Conservation (phyloP, 2,329 filamentous ascomycete species). For the Sordariomycetes sp. region DNA sequence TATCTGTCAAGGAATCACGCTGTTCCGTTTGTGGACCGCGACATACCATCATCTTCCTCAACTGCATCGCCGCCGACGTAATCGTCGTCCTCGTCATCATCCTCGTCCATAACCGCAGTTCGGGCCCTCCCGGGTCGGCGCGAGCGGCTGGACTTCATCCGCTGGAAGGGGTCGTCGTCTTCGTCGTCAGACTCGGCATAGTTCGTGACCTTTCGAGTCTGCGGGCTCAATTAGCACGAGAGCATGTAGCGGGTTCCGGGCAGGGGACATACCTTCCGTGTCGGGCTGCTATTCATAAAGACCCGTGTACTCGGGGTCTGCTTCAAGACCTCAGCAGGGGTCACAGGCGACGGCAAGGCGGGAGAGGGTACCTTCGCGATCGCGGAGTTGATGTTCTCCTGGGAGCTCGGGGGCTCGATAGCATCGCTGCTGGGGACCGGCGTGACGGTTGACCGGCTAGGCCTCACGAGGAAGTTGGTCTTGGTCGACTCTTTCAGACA, state of each 20-base stretch:
- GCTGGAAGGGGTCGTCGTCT: conserved; percentile 46
- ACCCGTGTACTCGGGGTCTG: conserved; percentile 29
- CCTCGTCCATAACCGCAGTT: conserved; percentile 51
- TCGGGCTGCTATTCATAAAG: conserved; percentile 56
- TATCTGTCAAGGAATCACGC: neutral
- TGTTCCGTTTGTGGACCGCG: conserved; percentile 6
- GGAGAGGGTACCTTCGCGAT: conserved; percentile 33
- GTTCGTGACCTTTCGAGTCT: conserved; percentile 52
- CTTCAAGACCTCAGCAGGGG: conserved; percentile 29
- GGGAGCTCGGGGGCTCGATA: conserved; percentile 54
- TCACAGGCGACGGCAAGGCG: conserved; percentile 30
- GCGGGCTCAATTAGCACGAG: neutral
- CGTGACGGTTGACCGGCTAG: conserved; percentile 46
- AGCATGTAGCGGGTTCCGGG: neutral
- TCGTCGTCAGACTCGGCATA: conserved; percentile 75
- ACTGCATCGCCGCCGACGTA: conserved; percentile 50
- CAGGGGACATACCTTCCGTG: conserved; percentile 54
- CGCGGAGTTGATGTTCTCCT: conserved; percentile 45
- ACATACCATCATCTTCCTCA: conserved; percentile 52
- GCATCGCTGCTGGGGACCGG: conserved; percentile 76
- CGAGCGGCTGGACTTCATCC: conserved; percentile 7
- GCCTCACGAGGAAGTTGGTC: conserved; percentile 26
- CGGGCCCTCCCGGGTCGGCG: conserved; percentile 36
- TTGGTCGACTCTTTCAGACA: conserved; percentile 29
- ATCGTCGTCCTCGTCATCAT: conserved; percentile 64